Conservation (phyloP, 2,329 filamentous ascomycete genomes). For the Botrytis deweyae region DNA sequence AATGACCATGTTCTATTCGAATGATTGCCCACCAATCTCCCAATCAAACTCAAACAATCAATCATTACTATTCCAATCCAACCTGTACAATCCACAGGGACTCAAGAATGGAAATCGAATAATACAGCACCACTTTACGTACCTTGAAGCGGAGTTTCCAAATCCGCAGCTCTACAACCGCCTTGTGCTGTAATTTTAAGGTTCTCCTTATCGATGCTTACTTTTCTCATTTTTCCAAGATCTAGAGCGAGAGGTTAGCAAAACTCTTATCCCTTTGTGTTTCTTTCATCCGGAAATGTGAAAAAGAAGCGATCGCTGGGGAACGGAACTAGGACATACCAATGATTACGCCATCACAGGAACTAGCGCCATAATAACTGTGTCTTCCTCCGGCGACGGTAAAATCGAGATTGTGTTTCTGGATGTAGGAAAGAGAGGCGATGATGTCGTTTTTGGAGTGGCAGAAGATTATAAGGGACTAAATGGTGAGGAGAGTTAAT, state of each 20-base stretch:
- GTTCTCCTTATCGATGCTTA: not conserved
- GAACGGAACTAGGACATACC: not conserved
- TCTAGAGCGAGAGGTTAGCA: not conserved
- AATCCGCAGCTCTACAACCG: not conserved
- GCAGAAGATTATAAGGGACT: not conserved
- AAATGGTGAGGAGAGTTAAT: not conserved
- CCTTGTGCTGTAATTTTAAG: not conserved
- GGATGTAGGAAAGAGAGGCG: not conserved
- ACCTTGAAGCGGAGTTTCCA: not conserved
- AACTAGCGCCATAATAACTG: not conserved
- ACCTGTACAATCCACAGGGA: not conserved
- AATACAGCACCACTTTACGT: not conserved
- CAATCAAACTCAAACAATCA: not conserved
- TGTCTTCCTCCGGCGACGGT: not conserved
- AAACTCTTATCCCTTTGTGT: rapidly evolving
- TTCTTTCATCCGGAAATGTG: rapidly evolving
- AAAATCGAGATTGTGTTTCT: not conserved
- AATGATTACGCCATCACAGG: not conserved
- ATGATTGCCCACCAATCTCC: not conserved
- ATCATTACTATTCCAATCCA: not conserved
- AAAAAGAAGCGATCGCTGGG: not conserved
- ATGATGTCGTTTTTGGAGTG: not conserved
- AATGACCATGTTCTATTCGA: not conserved
- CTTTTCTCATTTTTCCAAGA: not conserved
- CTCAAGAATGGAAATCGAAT: not conserved